Evolutionary conservation across 2,329 filamentous ascomycete species (phyloP).

Genomic region (Lecanicillium sp.): DNA sequence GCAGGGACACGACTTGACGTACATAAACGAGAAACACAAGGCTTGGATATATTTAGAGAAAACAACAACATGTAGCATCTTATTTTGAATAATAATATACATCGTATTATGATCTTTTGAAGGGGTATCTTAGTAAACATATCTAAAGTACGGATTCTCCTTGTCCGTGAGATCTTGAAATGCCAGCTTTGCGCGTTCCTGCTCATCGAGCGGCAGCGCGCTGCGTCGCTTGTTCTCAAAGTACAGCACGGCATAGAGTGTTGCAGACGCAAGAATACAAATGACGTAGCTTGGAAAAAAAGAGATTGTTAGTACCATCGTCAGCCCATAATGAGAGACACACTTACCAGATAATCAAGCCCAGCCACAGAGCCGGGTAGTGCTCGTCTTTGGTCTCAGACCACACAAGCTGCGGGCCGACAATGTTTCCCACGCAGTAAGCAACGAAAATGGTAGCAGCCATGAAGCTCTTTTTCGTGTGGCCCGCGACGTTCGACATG

Average conservation of each 20-base stretch:
- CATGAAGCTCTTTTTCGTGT: constrained; percentile 73
- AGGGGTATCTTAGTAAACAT: constrained; percentile 27
- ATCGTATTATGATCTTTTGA: neutral
- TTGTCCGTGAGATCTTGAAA: constrained; percentile 63
- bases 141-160: constrained; percentile 59
- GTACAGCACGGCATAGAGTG: constrained; percentile 50
- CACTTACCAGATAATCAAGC: constrained; percentile 51
- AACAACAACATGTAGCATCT: too few relatives aligned
- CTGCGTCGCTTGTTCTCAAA: constrained; percentile 49
- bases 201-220: constrained; percentile 38
- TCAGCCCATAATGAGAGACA: constrained; percentile 12
- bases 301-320: too few relatives aligned
- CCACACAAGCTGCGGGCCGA: constrained; percentile 63
- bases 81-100: neutral
- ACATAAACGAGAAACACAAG: too few relatives aligned
- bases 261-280: constrained; percentile 48
- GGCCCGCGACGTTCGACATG: constrained; percentile 62
- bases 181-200: constrained; percentile 53
- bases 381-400: constrained; percentile 56
- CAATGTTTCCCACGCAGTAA: constrained; percentile 69
- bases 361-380: constrained; percentile 64
- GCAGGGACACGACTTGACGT: too few relatives aligned
- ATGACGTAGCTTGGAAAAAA: constrained; percentile 50
- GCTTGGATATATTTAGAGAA: too few relatives aligned
- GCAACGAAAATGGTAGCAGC: constrained; percentile 66